phyloP scores from a whole-genome alignment of 2,329 filamentous ascomycete species.

The Claviceps sp. region DNA sequence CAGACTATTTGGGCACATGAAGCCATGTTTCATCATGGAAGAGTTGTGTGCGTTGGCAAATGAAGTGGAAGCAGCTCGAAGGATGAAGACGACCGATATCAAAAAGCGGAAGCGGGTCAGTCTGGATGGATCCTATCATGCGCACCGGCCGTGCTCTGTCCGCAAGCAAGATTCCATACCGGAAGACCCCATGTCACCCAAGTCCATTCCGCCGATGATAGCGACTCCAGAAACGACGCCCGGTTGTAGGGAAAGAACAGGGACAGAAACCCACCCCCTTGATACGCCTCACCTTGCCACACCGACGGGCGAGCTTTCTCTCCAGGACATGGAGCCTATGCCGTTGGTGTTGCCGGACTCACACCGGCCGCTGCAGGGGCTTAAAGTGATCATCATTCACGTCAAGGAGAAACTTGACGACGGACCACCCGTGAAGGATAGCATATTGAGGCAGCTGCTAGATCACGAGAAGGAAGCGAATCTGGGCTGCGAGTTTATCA shows the following conservation, averaged over 20 bases:
- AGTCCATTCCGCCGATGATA: constrained; percentile 23
- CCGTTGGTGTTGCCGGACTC: constrained; percentile 9
- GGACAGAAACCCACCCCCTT: not conserved
- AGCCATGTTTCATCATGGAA: constrained; percentile 66
- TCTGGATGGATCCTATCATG: constrained; percentile 10
- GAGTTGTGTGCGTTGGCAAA: constrained; percentile 62
- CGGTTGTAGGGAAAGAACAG: constrained; percentile 1
- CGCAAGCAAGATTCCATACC: constrained; percentile 9
- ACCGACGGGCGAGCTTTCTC: constrained; percentile 32
- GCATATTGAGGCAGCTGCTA: constrained; percentile 55
- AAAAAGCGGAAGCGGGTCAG: constrained; percentile 53
- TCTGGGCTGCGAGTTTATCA: constrained; percentile 67
- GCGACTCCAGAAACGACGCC: constrained; percentile 7
- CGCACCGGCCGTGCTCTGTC: constrained; percentile 10
- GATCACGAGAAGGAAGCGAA: constrained; percentile 50
- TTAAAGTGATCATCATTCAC: constrained; percentile 82
- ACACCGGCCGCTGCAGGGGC: constrained; percentile 47
- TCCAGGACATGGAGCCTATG: constrained; percentile 24
- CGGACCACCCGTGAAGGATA: constrained; percentile 47
- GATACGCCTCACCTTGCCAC: constrained; percentile 32
- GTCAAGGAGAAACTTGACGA: constrained; percentile 78
- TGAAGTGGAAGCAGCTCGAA: constrained; percentile 47
- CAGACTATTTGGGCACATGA: constrained; percentile 76
- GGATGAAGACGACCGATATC: constrained; percentile 22
- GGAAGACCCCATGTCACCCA: constrained; percentile 40